Base-by-base conservation (phyloP, 768 basidiomycete genomes). In the Pleurotus platypus region DNA sequence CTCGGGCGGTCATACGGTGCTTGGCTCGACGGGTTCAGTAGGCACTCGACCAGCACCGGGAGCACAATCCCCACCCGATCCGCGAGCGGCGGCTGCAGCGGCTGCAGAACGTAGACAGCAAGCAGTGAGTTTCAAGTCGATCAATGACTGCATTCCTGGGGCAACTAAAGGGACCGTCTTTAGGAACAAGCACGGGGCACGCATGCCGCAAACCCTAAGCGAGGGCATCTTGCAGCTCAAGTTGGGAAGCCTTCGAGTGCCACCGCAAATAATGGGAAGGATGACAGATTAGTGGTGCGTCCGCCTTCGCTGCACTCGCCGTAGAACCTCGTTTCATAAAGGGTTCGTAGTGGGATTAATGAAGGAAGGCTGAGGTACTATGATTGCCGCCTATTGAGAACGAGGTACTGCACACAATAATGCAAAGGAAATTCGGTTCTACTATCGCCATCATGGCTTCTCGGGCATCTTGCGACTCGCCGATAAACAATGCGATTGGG, bases 91-190 rank as follows among this genome's bases (percentile, higher is more conserved):
- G 66, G 82, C 82, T 54, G 80, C 82, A 67, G 80, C 80, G 67
- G 85, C 85, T 59, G 85, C 85, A 61, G 84, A 85, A 67, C 78
- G 78, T 63, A 76, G 85, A 61, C 60, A 78, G 67, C 75, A 83
- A 70, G 75, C 77, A 64, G 85, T 85, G 63, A 72, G 82, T 72
- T 54, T 58, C 57, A 53, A 46, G 46, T 50, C 53, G 39, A 49
- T 56, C 39, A 30, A 48, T 38, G 43, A 42, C 55, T 57, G 55
- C 56, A 59, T 62, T 46, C 55, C 56, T 60, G 57, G 59, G 57
- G 57, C 54, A 58, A 50, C 61, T 57, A 58, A 56, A 51, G 63
- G 56, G 30, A 66, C 49, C 43, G 40, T 38, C 27, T 39, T 18
- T 63, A 80, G 80, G 70, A 74, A 55, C 74, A 79, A 59, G 68